Evolutionary conservation across 345 rosid species (phyloP), one percentile per base, ranked within the genome.

Genomic region (Heritiera littoralis): DNA sequence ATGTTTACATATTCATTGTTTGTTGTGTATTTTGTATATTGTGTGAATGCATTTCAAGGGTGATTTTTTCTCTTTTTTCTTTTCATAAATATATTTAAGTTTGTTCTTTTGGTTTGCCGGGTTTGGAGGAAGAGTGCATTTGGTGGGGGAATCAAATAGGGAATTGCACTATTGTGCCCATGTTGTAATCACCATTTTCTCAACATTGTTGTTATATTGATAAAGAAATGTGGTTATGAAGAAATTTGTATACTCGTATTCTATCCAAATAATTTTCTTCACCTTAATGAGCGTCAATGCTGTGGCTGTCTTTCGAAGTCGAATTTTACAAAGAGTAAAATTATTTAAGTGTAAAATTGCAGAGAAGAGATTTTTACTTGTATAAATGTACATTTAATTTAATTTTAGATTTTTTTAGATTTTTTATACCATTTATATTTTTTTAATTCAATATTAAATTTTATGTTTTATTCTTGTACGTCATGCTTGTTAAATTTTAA

Each of bases 1-100:
- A 28, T 63, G 71, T 72, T 60, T 80, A 78, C 66, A 59, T 61
- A 79, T 85, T 84, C 83, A 30, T 86, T 74, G 72, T 77, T 86
- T 74, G 72, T 77, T 81, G 86, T 87, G 80, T 82, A 72, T 82
- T 66, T 72, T 89, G 94, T 89, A 87, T 84, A 89, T 90, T 72
- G 84, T 87, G 90, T 83, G 89, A 85, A 84, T 87, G 84, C 82
- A 79, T 84, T 77, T 77, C 58, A 77, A 38, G 83, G 80, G 48
- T 63, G 79, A 56, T 46, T 77, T 66, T 68, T 17, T 18, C 41
- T 38, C 60, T 28, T 77, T 63, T 54, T 66, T 38, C 17, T n/a
- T 56, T 40, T 63, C 20, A 43, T 35, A 18, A 14, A 49, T 75
- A 5, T 14, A 43, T 73, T 54, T 45, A 35, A 28, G 60, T 58